Evolutionary conservation across 2,329 filamentous ascomycete species (phyloP), one percentile per base, ranked within the genome.

Genomic region (Monilinia aucupariae): DNA sequence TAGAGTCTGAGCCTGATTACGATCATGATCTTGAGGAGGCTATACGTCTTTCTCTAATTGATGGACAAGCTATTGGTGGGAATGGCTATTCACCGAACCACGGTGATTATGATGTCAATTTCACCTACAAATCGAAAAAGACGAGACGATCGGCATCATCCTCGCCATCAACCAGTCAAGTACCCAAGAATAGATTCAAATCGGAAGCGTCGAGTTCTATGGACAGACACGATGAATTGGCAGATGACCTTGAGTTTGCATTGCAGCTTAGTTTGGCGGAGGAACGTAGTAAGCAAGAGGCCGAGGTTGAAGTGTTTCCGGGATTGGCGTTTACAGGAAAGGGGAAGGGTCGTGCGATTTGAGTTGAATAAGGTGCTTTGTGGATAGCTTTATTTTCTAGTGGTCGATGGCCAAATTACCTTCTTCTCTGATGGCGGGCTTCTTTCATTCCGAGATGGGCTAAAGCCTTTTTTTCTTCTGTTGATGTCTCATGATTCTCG

Each of bases 21-120:
- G 81, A 85, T 30, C 85, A 83, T 64, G 85, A 88, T 70, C 80
- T 87, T 12, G 84, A 87, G 73, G 80, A 83, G 60, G 85, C 85
- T 1, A 84, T 88, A 47, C 81, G 84, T 0, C 75, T 87, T 12
- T 86, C 83, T 2, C 74, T 87, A 8, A 75, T 86, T 59, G 84
- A 87, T 67, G 78, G 79, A 7, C 78, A 79, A 45, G 79, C 82
- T 60, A 80, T 81, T 34, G 69, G 71, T 1, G 61, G 37, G 3
- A 49, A 63, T 22, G 78, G 76, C 1, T 75, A 78, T 50, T 81
- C 80, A 4, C 78, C 81, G 0, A 75, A 71, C 12, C 79, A 73
- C 27, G 77, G 78, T 22, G 81, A 80, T 20, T 81, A 80, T 64
- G 81, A 83, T 47, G 80, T 81, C 54, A 76, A 80, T 17, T 76